Percentiles rank a stretch among this genome's conserved stretches.
phyloP scores from a whole-genome alignment of 2,329 filamentous ascomycete species.

The Beauveria australis region DNA sequence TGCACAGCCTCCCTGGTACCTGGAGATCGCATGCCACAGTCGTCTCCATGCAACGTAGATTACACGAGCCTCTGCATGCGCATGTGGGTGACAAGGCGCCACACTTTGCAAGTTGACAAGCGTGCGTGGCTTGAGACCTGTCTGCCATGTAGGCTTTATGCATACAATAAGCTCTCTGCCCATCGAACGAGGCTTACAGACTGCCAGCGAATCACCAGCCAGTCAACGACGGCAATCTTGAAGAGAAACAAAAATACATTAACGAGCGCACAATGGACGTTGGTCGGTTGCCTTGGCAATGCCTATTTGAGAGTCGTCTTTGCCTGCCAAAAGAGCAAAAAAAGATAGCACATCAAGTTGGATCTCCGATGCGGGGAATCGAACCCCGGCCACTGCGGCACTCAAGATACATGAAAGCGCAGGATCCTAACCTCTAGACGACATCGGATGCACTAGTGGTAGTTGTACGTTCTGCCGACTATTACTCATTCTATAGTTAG shows the following conservation, averaged over 20 bases:
- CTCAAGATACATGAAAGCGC: constrained; percentile 5
- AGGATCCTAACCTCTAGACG: constrained; percentile 9
- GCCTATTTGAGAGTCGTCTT: too few species aligned
- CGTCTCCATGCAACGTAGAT: not conserved
- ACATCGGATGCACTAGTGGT: constrained; percentile 7
- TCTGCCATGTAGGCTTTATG: too few species aligned
- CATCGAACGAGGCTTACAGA: too few species aligned
- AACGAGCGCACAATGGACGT: too few species aligned
- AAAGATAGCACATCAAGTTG: not conserved
- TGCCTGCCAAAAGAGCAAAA: not conserved
- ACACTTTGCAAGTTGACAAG: not conserved
- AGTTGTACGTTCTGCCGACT: not conserved
- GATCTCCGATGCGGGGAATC: constrained; percentile 10
- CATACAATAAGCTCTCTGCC: too few species aligned
- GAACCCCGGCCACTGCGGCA: constrained; percentile 10
- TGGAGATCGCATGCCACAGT: not conserved
- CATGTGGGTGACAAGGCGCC: not conserved
- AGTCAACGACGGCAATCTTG: too few species aligned
- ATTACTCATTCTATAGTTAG: not conserved
- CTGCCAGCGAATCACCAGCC: too few species aligned
- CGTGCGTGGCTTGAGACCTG: not conserved
- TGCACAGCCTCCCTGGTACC: constrained; percentile 5
- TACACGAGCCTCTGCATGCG: not conserved
- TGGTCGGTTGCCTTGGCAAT: too few species aligned
- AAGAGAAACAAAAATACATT: too few species aligned